Base-by-base conservation (phyloP, 2,329 filamentous ascomycete genomes). In the Venturia pyrina region DNA sequence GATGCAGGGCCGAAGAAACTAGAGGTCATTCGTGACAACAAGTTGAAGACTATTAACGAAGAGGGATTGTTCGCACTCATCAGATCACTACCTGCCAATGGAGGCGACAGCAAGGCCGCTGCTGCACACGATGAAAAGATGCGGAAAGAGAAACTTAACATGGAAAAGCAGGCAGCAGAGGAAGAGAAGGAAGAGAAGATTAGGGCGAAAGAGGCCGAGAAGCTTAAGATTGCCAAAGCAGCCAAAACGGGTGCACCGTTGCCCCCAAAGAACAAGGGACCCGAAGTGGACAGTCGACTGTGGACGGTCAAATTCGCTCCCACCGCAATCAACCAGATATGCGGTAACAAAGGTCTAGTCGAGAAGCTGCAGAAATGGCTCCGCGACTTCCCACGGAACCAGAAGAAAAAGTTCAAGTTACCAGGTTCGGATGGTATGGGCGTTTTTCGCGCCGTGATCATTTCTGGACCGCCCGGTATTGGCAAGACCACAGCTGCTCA, bases 401-500 rank as follows among this genome's bases (percentile, higher is more conserved):
- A 90, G 66, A 91, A 90, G 73, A 89, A 86, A 67, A 82, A 89
- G 63, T 99, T 99, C 77, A 89, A 92, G 74, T 85, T 88, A 71
- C 85, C 87, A 67, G 95, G 95, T 0, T 83, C 89, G 11, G 93
- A 98, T 76, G 95, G 93, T 1, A 88, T 88, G 74, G 93, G 93
- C 43, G 83, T 83, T 0, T 90, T 89, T 71, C 88, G 95, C 69
- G 91, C 93, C n/a, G 88, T 98, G 69, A 96, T 98, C 74, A 88
- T 99, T 65, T 93, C 96, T 70, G 95, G 95, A 0, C 93, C 95
- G 19, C 95, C 95, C 40, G 95, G 95, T 21, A 96, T 99, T 70
- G 95, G 95, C 70, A 99, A 99, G 78, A 99, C 95, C 1, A 99
- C 95, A 41, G 91, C 96, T 62, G 95, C 95, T 32, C 95, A 99